Evolutionary conservation across 257 asterid species (phyloP), one percentile per base, ranked within the genome.

Genomic region (Gentiana dahurica): DNA sequence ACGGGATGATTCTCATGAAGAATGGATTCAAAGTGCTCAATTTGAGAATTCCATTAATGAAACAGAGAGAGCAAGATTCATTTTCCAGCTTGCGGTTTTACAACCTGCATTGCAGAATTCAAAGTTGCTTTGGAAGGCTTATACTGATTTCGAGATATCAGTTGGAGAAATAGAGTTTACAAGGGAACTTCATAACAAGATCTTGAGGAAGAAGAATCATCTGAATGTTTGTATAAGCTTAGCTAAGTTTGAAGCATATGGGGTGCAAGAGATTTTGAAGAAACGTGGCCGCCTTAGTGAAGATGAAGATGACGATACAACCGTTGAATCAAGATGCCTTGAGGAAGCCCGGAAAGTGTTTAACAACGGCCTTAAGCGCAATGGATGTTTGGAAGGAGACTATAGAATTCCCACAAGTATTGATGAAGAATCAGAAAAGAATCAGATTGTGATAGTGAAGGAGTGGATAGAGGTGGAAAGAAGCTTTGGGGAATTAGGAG

Each of bases 211-310:
- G 55, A 82, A 82, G 1, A 83, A 88, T 36, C 88, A 82, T 64
- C 75, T 79, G 72, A 81, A 81, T 68, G 88, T 85, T 68, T 88
- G 97, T 95, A 77, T 81, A 8, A 81, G 88, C 66, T 88, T 70
- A 74, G 94, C 95, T 36, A 88, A 81, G 71, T 88, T 88, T 50
- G 95, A 80, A 70, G 95, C 84, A 35, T 75, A 83, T n/a, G 78
- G 79, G 45, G 47, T 73, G 67, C 75, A 79, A 69, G 81, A 68
- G 58, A 55, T 69, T 46, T 2, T 48, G 47, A 39, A 8, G 8
- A 39, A 39, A 39, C 5, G 45, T 4, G 45, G 45, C 8, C 7
- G 45, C 45, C 24, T 0, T 24, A 0, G 24, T 24, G 24, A 24
- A 24, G 24, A 24, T 24, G 24, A 24, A 24, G 24, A 24, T 24